Evolutionary conservation across 2,329 filamentous ascomycete species (phyloP), one percentile per base, ranked within the genome.

Genomic region (Neophaeococcomyces aloes): DNA sequence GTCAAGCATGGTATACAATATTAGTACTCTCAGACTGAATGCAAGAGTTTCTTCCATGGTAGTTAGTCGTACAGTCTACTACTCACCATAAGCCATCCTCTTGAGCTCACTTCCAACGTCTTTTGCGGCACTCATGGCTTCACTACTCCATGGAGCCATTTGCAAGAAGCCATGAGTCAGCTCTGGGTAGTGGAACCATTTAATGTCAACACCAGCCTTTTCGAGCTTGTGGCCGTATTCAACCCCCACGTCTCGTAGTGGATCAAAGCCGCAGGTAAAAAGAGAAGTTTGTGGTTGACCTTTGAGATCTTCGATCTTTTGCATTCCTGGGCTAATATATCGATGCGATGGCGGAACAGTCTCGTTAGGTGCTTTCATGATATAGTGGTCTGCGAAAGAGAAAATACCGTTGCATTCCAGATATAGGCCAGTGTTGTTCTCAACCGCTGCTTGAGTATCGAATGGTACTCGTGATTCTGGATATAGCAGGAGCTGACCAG

Each of bases 361-460:
- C 23, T 27, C 10, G 23, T 5, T 10, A 5, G 23, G 23, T 7
- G 50, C 53, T 2, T 50, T 41, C 7, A 52, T 58, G 11, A 59
- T 49, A 46, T 59, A 63, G 48, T 61, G 54, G 44, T 58, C 52
- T 15, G 58, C 60, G 44, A 61, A 63, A 8, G 50, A 53, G 45
- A 61, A 62, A 32, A 63, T 60, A 3, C 55, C 59, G 44, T 62
- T 62, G 47, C 52, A 27, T 27, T 27, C 23, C 23, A 62, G 53
- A 39, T 63, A 62, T n/a, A 53, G 50, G n/a, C 59, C 59, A 3
- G 53, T 48, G 37, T 59, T 60, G 43, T 64, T 64, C 51, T 62
- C 57, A 4, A 33, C 42, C 1, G 58, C 60, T 1, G 60, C 61
- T 0, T 46, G 53, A 0, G 59, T 61, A 38, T 59, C 56, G 42